Conservation (phyloP, 2,329 filamentous ascomycete genomes). For the Talaromyces sp. region DNA sequence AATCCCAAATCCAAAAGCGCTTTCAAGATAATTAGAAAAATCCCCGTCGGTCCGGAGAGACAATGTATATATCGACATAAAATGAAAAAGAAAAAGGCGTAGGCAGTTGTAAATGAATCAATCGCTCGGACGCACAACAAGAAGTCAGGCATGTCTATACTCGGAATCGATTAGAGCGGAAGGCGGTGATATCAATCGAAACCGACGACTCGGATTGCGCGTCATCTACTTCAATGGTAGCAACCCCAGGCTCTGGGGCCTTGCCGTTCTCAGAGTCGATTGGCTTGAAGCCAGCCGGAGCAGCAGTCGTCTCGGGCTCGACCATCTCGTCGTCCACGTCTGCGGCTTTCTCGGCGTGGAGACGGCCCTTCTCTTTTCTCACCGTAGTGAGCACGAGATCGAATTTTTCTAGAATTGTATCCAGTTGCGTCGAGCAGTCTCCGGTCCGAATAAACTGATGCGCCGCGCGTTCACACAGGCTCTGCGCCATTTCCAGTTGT, state of each 20-base stretch:
- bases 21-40: neutral
- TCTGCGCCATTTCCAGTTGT: conserved; percentile 71
- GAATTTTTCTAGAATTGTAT: conserved; percentile 61
- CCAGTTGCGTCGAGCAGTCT: conserved; percentile 72
- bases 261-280: conserved; percentile 14
- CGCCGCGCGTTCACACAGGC: conserved; percentile 76
- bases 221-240: conserved; percentile 32
- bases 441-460: conserved; percentile 86
- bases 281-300: neutral
- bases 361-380: conserved; percentile 52
- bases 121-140: neutral
- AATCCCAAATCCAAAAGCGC: neutral
- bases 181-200: conserved; percentile 30
- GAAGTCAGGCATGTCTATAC: conserved; percentile 3
- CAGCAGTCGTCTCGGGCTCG: conserved; percentile 8
- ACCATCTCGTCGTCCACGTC: conserved; percentile 15
- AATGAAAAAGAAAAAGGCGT: neutral
- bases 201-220: conserved; percentile 27
- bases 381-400: conserved; percentile 57
- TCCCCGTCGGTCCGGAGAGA: neutral
- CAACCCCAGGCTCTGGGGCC: conserved; percentile 14
- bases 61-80: neutral
- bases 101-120: neutral
- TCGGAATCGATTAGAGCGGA: conserved; percentile 23
- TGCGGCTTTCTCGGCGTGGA: conserved; percentile 46